phyloP scores from a whole-genome alignment of 1,139 yeast genomes.

The Saccharomyces hybrid region DNA sequence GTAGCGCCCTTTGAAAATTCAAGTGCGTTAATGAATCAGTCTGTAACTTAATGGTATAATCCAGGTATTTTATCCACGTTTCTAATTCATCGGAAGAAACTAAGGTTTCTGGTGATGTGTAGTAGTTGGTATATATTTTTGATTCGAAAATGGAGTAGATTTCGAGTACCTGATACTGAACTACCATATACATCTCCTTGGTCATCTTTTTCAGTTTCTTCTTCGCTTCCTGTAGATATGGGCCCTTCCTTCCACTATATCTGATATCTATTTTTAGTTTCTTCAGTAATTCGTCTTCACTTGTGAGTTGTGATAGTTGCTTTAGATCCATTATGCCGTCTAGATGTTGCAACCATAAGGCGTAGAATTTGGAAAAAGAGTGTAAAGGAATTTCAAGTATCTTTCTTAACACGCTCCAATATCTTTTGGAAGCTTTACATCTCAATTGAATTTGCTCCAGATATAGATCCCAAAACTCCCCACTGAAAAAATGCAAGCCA shows the following conservation, averaged over 20 bases:
- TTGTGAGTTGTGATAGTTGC: constrained; percentile 26
- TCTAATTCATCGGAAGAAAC: constrained; percentile 20
- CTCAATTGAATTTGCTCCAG: constrained; percentile 45
- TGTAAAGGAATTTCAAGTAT: constrained; percentile 68
- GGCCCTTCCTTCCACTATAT: constrained; percentile 25
- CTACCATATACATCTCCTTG: constrained; percentile 28
- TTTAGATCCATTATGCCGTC: constrained; percentile 29
- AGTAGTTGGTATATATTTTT: constrained; percentile 21
- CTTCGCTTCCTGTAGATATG: constrained; percentile 26
- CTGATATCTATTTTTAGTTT: constrained; percentile 29
- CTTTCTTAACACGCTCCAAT: constrained; percentile 46
- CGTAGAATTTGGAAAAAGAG: constrained; percentile 60
- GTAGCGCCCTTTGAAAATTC: constrained; percentile 29
- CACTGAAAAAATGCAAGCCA: constrained; percentile 69
- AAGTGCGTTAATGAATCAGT: constrained; percentile 18
- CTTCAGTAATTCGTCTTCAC: constrained; percentile 26
- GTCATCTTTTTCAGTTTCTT: constrained; percentile 24
- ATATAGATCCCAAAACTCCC: constrained; percentile 70
- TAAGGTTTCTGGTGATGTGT: constrained; percentile 24
- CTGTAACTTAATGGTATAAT: constrained; percentile 21
- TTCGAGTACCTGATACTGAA: constrained; percentile 29
- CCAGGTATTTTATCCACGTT: constrained; percentile 26
- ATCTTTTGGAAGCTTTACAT: constrained; percentile 36
- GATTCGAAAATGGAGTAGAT: constrained; percentile 29
- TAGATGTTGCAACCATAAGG: constrained; percentile 38